Base-by-base conservation (phyloP, 129 eudicot genomes). In the Silybum marianum region DNA sequence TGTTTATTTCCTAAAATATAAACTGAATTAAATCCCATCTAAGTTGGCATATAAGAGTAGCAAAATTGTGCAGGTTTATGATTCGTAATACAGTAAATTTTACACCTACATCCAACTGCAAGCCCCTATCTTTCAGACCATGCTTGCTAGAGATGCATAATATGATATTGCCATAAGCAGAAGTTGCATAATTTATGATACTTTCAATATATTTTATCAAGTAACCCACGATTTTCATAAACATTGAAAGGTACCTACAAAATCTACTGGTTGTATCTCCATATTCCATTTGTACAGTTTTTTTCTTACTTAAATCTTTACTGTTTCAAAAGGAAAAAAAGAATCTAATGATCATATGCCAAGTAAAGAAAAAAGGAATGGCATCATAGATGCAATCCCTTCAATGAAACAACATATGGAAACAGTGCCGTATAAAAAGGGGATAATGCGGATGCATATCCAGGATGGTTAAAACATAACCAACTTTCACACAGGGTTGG, bases 371-470 rank as follows among this genome's bases (percentile, higher is more conserved):
- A 73, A 39, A 39, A 39, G 7, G 24, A 3, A 22, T 10, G 76
- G 34, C 36, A 73, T 40, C 62, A 1, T 42, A 36, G 3, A 71
- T 71, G 75, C 75, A 71, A 71, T 9, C 75, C 40, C 54, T 71
- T 12, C 69, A 62, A 36, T 0, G 8, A 51, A 51, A 51, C 21
- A 4, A 51, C 63, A 4, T 48, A 51, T 1, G 8, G 16, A 51
- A 51, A 51, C 63, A 51, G 14, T 51, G 22, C 63, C 22, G 1
- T 4, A 51, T 51, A 51, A 5, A 16, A 14, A 14, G 1, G 63
- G 19, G 14, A 51, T 51, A 51, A 51, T 51, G 63, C 14, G 8
- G 63, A 51, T 51, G 63, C 21, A 14, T 51, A 51, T 51, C 63
- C 16, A 51, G 16, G 63, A 48, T 51, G 63, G 63, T 51, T 62